phyloP scores from a whole-genome alignment of 2,329 filamentous ascomycete species.

The Bipolaris sorokiniana region DNA sequence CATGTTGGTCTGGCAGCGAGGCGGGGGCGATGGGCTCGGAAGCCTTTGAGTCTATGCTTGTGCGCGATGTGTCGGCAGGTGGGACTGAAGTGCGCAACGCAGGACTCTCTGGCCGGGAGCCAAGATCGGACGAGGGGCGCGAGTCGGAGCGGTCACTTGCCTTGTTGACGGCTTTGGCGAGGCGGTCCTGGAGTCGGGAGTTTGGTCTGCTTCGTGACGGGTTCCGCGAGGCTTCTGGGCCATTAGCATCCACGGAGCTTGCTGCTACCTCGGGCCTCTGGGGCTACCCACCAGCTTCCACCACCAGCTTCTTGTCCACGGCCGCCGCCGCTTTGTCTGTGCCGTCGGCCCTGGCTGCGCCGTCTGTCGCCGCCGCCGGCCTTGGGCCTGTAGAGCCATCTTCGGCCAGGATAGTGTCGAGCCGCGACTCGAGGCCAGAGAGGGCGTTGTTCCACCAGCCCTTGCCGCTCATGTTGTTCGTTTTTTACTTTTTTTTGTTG shows the following conservation, averaged over 20 bases:
- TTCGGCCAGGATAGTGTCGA: slow-evolving; percentile 90
- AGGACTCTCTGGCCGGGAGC: slow-evolving; percentile 62
- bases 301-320: slow-evolving; percentile 38
- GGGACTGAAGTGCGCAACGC: slow-evolving; percentile 43
- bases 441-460: slow-evolving; percentile 72
- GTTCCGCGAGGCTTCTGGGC: slow-evolving; percentile 62
- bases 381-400: slow-evolving; percentile 63
- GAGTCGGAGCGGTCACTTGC: slow-evolving; percentile 62
- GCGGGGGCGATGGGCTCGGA: slow-evolving; percentile 37
- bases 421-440: slow-evolving; percentile 87
- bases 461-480: slow-evolving; percentile 36
- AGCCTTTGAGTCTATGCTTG: slow-evolving; percentile 53
- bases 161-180: slow-evolving; percentile 85
- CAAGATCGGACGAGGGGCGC: slow-evolving; percentile 57
- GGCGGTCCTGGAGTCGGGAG: slow-evolving; percentile 84
- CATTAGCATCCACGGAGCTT: slow-evolving; percentile 28
- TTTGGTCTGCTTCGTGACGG: slow-evolving; percentile 72
- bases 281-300: slow-evolving; percentile 42
- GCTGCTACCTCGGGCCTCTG: not conserved
- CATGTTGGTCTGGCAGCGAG: slow-evolving; percentile 23
- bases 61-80: slow-evolving; percentile 48
- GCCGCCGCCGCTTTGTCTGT: slow-evolving; percentile 30
- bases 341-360: slow-evolving; percentile 42
- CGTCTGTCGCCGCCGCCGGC: slow-evolving; percentile 49
- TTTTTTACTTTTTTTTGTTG: slow-evolving; percentile 9